Base-by-base conservation (phyloP, 805 yeast species). In the Ogataea wickerhamii region DNA sequence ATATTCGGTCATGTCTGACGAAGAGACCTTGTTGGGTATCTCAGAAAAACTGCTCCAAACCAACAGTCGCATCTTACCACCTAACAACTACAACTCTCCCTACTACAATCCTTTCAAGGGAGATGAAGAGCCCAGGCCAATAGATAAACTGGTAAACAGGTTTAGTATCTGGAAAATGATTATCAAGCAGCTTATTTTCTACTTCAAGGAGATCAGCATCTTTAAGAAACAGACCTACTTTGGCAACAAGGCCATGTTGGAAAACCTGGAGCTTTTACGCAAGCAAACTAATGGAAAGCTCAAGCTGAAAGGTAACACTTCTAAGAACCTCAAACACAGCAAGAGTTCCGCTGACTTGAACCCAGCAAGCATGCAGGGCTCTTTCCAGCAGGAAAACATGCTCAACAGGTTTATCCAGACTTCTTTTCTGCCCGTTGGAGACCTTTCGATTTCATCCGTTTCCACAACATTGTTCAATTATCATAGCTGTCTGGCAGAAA, bases 121-220 rank as follows among this genome's bases (percentile, higher is more conserved):
- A 10, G 37, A 46, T 13, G 54, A 52, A 32, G 61, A 59, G 24
- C 64, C 66, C 16, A 52, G 54, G 32, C 68, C 68, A 6, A 70
- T 77, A 4, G 80, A 76, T 47, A 69, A 71, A 20, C 58, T 76
- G 45, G 74, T 77, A 22, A 68, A 68, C 40, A 55, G 82, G 38
- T 75, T 76, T 51, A 72, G 70, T 39, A 75, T 78, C n/a, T 76
- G 79, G 78, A 64, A 78, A 38, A 66, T 68, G 53, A 66, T 75
- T 38, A 65, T 76, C 45, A 75, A 73, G 52, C 80, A 76, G 48
- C 59, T 76, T 44, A 67, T 74, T 19, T 65, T 65, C 44, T 76
- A 76, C 49, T 67, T 76, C 43, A 68, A 67, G 47, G 80, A 76
- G 48, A 59, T 73, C 40, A 58, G 71, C 25, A 56, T 74, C 36